Percentiles rank a stretch among this genome's conserved stretches.
phyloP scores from a whole-genome alignment of 768 basidiomycete species.

The Suillus occidentalis region DNA sequence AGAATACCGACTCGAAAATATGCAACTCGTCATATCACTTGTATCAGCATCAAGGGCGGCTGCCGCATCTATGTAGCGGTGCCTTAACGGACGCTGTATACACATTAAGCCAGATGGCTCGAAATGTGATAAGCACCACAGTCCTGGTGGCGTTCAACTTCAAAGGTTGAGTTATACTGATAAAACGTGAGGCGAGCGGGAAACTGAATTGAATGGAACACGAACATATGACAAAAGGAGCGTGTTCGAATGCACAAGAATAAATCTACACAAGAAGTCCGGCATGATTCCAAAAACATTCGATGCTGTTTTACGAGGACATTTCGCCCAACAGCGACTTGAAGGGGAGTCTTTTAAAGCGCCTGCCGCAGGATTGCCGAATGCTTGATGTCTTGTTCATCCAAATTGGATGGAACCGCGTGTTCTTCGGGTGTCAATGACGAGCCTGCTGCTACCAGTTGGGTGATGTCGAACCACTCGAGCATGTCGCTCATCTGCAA shows the following conservation, averaged over 20 bases:
- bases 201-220: neutral
- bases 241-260: neutral
- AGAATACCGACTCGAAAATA: neutral
- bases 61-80: neutral
- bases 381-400: neutral
- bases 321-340: neutral
- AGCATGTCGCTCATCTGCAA: conserved; percentile 83
- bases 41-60: neutral
- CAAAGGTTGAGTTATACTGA: neutral
- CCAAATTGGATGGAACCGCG: conserved; percentile 64
- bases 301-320: neutral
- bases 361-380: neutral
- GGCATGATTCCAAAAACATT: neutral
- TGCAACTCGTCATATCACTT: neutral
- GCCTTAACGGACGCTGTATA: neutral
- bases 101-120: neutral
- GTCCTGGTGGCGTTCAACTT: neutral
- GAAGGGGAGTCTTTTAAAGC: neutral
- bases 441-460: conserved; percentile 62
- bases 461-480: conserved; percentile 70
- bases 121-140: neutral
- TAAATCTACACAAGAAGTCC: neutral
- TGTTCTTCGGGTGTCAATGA: conserved; percentile 69
- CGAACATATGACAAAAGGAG: neutral
- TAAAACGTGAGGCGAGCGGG: neutral